Evolutionary conservation across 2,329 filamentous ascomycete genomes (phyloP), one percentile per base, ranked within the genome.

Genomic region (Alternaria panax): DNA sequence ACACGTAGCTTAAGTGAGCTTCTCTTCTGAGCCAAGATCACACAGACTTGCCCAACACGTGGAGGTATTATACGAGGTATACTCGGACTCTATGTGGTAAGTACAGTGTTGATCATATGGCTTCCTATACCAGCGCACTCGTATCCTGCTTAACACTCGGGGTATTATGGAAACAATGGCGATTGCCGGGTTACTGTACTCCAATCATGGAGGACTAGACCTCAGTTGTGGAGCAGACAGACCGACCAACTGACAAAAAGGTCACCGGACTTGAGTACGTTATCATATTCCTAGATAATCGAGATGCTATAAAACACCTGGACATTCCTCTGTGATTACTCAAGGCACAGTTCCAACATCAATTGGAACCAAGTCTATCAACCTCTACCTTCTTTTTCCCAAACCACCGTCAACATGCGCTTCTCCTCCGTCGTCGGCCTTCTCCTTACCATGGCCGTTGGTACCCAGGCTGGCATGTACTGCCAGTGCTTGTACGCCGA

Each of bases 401-500:
- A 16, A 36, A n/a, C 7, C n/a, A 40, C 25, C 48, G 7, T 12
- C 32, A 40, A 51, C 5, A 51, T 51, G 48, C 48, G 48, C 11
- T 18, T 51, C 34, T 40, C 48, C 9, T 9, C 48, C 16, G 22
- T 40, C 16, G 16, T 51, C 7, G 24, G 32, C 16, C 8, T 51
- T n/a, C 16, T 51, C n/a, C 34, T 51, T 28, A 40, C 48, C 18
- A 51, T 51, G 32, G 48, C 48, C 24, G 22, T 51, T 28, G 48
- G 48, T 40, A 40, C 34, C 9, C 32, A 51, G 48, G 48, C 48
- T 3, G 22, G 14, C 25, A 3, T 11, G 14, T 51, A 51, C 48
- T 51, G 32, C 32, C 34, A 51, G 24, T 51, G 48, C 48, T 28
- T 51, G n/a, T 51, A 51, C 48, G 14, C 22, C 12, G 22, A 51